Evolutionary conservation across 2,329 filamentous ascomycete species (phyloP).

Genomic region (Periconia digitata): DNA sequence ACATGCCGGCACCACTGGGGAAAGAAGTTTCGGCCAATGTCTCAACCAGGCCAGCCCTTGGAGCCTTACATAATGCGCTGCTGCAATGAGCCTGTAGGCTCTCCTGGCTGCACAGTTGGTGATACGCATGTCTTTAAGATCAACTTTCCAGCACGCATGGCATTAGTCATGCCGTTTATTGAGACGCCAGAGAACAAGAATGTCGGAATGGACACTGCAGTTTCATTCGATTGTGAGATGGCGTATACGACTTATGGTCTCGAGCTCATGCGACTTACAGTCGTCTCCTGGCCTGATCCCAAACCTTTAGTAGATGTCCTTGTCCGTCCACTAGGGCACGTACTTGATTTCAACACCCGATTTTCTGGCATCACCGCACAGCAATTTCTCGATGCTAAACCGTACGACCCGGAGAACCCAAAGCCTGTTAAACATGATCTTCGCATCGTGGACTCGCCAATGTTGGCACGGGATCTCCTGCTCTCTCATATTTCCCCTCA

Average conservation of each 20-base stretch:
- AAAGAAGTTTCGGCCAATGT: slow-evolving; percentile 59
- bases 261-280: slow-evolving; percentile 87
- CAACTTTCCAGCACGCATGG: slow-evolving; percentile 72
- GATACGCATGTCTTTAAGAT: slow-evolving; percentile 87
- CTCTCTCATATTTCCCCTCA: slow-evolving; percentile 72
- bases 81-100: slow-evolving; percentile 74
- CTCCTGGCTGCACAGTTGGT: slow-evolving; percentile 73
- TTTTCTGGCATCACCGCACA: slow-evolving; percentile 86
- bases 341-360: slow-evolving; percentile 87
- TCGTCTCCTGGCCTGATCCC: slow-evolving; percentile 81
- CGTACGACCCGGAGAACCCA: slow-evolving; percentile 29
- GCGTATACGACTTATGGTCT: slow-evolving; percentile 86
- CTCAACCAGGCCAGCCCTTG: slow-evolving; percentile 54
- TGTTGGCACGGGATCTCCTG: slow-evolving; percentile 73
- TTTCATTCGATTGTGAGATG: slow-evolving; percentile 97
- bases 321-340: slow-evolving; percentile 78
- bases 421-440: slow-evolving; percentile 47
- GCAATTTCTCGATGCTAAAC: slow-evolving; percentile 67
- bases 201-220: slow-evolving; percentile 53
- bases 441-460: slow-evolving; percentile 74
- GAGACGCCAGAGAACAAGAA: slow-evolving; percentile 69
- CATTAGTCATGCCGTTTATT: slow-evolving; percentile 76
- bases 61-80: slow-evolving; percentile 70
- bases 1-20: slow-evolving; percentile 81
- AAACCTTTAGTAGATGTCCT: slow-evolving; percentile 78